Percentiles rank a stretch among this genome's conserved stretches.
Conservation (phyloP, 768 basidiomycete genomes). For the Ramaria rubella region DNA sequence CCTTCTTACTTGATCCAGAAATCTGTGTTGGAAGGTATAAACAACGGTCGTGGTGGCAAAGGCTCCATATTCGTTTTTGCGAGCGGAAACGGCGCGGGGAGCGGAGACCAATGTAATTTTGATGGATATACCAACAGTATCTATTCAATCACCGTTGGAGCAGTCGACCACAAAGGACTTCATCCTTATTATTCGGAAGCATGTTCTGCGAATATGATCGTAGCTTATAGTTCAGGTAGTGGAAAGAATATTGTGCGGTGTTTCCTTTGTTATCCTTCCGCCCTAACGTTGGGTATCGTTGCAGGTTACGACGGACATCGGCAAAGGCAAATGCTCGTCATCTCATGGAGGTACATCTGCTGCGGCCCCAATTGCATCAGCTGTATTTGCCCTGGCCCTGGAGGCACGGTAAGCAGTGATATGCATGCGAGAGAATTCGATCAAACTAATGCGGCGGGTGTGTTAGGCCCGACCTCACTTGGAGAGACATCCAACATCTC, state of each 20-base stretch:
- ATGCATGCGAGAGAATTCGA: neutral
- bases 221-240: constrained; percentile 91
- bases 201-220: constrained; percentile 96
- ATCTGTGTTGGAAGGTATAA: constrained; percentile 89
- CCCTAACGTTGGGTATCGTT: constrained; percentile 12
- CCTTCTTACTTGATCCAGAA: constrained; percentile 88
- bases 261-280: neutral
- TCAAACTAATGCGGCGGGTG: constrained; percentile 10
- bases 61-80: constrained; percentile 97
- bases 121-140: constrained; percentile 99
- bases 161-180: constrained; percentile 85
- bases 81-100: constrained; percentile 88
- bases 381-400: constrained; percentile 86
- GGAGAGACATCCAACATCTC: constrained; percentile 94
- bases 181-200: constrained; percentile 97
- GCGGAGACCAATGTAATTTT: constrained; percentile 97
- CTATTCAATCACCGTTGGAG: constrained; percentile 93
- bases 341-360: constrained; percentile 95
- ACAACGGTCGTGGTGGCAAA: constrained; percentile 81
- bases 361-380: constrained; percentile 93
- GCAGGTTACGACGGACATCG: constrained; percentile 92
- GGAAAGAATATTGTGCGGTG: constrained; percentile 84
- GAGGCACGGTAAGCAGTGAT: constrained; percentile 59
- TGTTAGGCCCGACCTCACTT: constrained; percentile 82
- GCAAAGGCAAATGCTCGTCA: constrained; percentile 71